Evolutionary conservation across 176 grass and related monocot genomes (phyloP), one percentile per base, ranked within the genome.

Genomic region (Cenchrus americanus): DNA sequence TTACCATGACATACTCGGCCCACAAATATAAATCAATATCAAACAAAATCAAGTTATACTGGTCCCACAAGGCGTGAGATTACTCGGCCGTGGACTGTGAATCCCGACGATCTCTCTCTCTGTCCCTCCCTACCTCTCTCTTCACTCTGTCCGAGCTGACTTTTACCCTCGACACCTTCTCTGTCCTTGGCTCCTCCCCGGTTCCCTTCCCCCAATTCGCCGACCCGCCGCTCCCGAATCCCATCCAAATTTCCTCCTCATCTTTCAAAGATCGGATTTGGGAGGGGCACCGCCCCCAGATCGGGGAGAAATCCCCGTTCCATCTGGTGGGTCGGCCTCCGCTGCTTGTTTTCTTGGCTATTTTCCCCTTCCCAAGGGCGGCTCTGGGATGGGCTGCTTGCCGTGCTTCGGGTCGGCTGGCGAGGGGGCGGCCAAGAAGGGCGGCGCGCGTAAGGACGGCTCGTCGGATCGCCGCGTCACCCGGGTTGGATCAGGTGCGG

Each of bases 341-440:
- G 66, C 81, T 40, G 75, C 48, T 8, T 71, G 81, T 67, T 77
- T 77, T 77, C 69, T 78, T 54, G 19, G 81, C 80, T 66, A 59
- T 86, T 75, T 47, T 7, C 12, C 40, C 50, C 8, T 64, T 55
- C n/a, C 3, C 66, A 2, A 27, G 66, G 66, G 51, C 49, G 63
- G 83, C 81, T 91, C 83, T 80, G 82, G 87, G 84, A 97, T 97
- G 94, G 84, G 91, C 86, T 97, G 94, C 82, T 78, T 97, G 74
- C 87, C 83, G 84, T 97, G 94, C 91, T 97, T 91, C 62, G 82
- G 89, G 81, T 97, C 94, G 79, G 50, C 19, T 43, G 84, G 88
- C 68, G 80, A 90, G 82, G 87, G 84, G 67, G 87, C 85, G 65
- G 59, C 49, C 17, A 91, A 94, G 68, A 84, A 88, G 73, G 62